These are phyloP conservation scores for Xerocomus brunneocitrinus DNA, from an alignment of 768 basidiomycete genomes.

Conservation along the genomic window DNA sequence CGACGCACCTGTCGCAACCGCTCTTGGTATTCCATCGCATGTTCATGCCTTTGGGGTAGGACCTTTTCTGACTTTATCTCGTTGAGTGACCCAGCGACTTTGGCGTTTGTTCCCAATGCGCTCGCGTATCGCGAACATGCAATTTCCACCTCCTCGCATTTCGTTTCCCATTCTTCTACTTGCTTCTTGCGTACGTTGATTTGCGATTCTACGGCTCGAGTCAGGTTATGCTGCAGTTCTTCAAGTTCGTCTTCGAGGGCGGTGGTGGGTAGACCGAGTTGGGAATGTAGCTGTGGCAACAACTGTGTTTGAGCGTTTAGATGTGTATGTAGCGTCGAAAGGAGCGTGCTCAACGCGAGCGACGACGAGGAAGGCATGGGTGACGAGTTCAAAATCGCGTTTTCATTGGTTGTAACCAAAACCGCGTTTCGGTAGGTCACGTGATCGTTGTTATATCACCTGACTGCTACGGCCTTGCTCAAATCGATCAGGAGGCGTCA, in stretches of 20 bases:
- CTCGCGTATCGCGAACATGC: conserved; percentile 63
- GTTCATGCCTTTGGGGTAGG: conserved; percentile 67
- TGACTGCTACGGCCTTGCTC: conserved; percentile 1
- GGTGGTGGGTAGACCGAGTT: conserved; percentile 75
- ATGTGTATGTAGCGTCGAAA: conserved; percentile 74
- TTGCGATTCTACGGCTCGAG: conserved; percentile 69
- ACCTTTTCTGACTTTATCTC: conserved; percentile 70
- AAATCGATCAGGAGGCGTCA: too few species aligned
- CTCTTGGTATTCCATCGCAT: conserved; percentile 67
- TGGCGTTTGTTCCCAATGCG: conserved; percentile 68
- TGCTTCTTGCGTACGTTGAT: conserved; percentile 67
- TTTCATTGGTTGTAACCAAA: conserved; percentile 17
- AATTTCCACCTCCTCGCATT: conserved; percentile 57
- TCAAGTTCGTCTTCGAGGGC: conserved; percentile 80
- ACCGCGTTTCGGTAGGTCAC: conserved; percentile 20
- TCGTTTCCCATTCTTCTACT: conserved; percentile 68
- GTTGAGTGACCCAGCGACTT: conserved; percentile 57
- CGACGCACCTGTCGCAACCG: conserved; percentile 67
- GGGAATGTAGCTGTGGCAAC: conserved; percentile 75
- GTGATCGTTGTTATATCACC: conserved; percentile 26
- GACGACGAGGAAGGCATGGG: conserved; percentile 31
- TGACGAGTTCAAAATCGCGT: conserved; percentile 8
- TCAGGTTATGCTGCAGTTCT: conserved; percentile 67
- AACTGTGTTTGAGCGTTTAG: conserved; percentile 78
- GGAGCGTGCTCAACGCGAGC: conserved; percentile 53